Percentiles rank a stretch among this genome's conserved stretches.
Conservation (phyloP, 495 filamentous ascomycete genomes). For the Cairneyella variabilis region DNA sequence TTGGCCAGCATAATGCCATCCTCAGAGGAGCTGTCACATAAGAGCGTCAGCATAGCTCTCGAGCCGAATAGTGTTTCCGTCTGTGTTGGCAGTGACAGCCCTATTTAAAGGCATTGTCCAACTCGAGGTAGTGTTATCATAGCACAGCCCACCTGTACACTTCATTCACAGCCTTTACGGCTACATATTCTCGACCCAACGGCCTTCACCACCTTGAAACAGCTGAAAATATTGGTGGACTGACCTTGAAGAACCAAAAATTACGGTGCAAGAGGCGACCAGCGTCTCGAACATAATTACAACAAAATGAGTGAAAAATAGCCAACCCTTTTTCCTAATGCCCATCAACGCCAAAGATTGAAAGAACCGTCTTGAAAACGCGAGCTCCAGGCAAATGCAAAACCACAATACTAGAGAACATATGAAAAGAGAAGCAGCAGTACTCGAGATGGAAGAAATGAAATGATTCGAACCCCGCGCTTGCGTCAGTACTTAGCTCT, state of each 20-base stretch:
- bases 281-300: constrained; percentile 26
- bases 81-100: neutral
- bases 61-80: neutral
- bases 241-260: constrained; percentile 22
- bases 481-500: constrained; percentile 3
- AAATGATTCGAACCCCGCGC: constrained; percentile 22
- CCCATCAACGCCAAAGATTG: too few species aligned
- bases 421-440: constrained; percentile 6
- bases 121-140: neutral
- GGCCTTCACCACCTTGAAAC: constrained; percentile 6
- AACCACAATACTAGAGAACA: neutral
- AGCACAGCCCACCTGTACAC: constrained; percentile 3
- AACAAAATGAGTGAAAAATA: constrained; percentile 4
- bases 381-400: constrained; percentile 2
- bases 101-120: neutral
- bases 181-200: constrained; percentile 1
- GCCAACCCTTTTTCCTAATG: constrained; percentile 4
- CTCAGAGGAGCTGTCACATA: constrained; percentile 16
- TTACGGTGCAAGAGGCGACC: constrained; percentile 21
- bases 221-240: constrained; percentile 1
- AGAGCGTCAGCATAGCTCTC: constrained; percentile 15
- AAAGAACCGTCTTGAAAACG: too few species aligned
- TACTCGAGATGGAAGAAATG: constrained; percentile 5
- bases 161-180: neutral
- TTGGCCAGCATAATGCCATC: constrained; percentile 26